Conservation (phyloP, 495 filamentous ascomycete genomes). For the Xylaria flabelliformis region DNA sequence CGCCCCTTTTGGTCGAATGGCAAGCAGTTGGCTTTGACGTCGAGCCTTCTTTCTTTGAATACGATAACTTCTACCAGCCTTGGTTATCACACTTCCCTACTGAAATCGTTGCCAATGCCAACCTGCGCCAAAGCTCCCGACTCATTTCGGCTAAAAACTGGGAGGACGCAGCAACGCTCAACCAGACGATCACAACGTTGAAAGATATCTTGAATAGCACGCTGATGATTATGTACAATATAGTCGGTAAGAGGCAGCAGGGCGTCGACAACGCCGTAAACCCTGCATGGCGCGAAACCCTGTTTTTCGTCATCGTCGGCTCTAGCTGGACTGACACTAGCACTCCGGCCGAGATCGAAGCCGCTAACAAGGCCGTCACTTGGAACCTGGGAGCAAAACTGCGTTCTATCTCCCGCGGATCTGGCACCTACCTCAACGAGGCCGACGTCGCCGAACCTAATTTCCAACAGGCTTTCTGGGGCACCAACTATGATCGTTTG, state of each 20-base stretch:
- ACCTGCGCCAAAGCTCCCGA: constrained; percentile 49
- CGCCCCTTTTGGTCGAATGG: constrained; percentile 54
- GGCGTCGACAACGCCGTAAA: constrained; percentile 44
- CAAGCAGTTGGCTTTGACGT: constrained; percentile 43
- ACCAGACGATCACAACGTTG: constrained; percentile 47
- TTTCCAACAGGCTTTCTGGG: constrained; percentile 66
- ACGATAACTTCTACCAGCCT: constrained; percentile 53
- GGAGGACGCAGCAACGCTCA: constrained; percentile 40
- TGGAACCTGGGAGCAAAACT: constrained; percentile 53
- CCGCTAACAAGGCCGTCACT: constrained; percentile 55
- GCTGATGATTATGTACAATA: constrained; percentile 59
- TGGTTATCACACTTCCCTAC: constrained; percentile 55
- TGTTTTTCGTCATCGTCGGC: constrained; percentile 51
- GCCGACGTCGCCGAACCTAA: constrained; percentile 62
- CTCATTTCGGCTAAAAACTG: constrained; percentile 53
- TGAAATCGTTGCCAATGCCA: constrained; percentile 49
- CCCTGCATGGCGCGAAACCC: constrained; percentile 50
- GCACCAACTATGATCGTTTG: constrained; percentile 48
- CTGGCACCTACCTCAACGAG: constrained; percentile 53
- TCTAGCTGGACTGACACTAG: constrained; percentile 44
- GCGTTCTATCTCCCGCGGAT: constrained; percentile 47
- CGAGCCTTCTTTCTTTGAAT: constrained; percentile 54
- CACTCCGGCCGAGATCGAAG: constrained; percentile 44
- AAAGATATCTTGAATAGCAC: constrained; percentile 50
- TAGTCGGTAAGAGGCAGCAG: constrained; percentile 47